Conservation (phyloP, 106 monocot species). For the Acanthochlamys bracteata region DNA sequence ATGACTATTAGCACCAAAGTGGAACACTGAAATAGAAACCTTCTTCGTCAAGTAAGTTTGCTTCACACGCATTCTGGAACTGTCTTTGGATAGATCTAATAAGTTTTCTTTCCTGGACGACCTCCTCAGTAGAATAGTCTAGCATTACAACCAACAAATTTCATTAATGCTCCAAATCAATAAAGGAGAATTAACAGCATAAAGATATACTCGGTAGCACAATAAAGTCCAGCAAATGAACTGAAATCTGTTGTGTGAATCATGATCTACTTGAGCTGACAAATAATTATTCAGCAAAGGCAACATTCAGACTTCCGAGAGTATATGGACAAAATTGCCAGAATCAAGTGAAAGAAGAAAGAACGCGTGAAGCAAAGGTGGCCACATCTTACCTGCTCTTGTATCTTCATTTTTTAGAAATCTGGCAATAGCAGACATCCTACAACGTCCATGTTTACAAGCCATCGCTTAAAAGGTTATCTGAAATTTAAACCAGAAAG, state of each 20-base stretch:
- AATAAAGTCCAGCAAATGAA: no score
- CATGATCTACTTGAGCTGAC: no score
- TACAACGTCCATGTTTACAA: conserved; percentile 2
- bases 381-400: background rate
- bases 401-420: background rate
- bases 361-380: background rate
- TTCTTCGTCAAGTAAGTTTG: conserved; percentile 61
- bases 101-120: conserved; percentile 25
- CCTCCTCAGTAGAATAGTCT: conserved; percentile 33
- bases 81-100: conserved; percentile 27
- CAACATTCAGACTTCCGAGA: no score
- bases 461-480: background rate
- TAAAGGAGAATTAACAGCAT: no score
- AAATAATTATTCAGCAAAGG: no score
- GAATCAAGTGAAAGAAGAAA: background rate
- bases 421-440: background rate
- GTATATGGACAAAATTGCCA: background rate
- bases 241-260: no score
- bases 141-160: no score
- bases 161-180: no score
- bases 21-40: conserved; percentile 11
- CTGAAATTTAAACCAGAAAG: no score
- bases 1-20: background rate
- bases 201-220: no score
- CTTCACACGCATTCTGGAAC: conserved; percentile 47